Evolutionary conservation across 176 grass and related monocot genomes (phyloP), one percentile per base, ranked within the genome.

Genomic region (Phragmites australis): DNA sequence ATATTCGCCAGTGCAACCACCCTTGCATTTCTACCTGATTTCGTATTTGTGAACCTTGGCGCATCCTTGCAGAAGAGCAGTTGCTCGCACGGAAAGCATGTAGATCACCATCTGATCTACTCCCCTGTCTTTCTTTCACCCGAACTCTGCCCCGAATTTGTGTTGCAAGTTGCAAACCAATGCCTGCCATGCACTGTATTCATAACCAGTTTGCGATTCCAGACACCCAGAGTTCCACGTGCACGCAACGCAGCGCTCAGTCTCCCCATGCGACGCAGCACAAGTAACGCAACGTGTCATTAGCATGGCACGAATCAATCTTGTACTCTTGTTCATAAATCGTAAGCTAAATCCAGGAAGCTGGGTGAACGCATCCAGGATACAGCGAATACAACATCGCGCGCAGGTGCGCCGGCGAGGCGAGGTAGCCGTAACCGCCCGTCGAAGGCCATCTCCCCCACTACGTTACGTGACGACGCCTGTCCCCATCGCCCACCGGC

Each of bases 81-180:
- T 51, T 81, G 44, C 46, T 17, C 19, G 76, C 70, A 21, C 70
- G 73, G 76, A 85, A 78, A 70, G 82, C 57, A 68, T 68, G 81
- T 51, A 68, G 39, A 68, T 73, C 58, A 18, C 54, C 65, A 9
- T n/a, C n/a, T n/a, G 25, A 69, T 69, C 83, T 12, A 34, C 57
- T 55, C 70, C 15, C 8, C 14, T 21, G 6, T 13, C 51, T 41
- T 34, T 32, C 44, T 21, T 84, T 47, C 18, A 15, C 47, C 21
- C 43, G 1, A 42, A 87, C 45, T 14, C 14, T 18, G 57, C 19
- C 51, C 23, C 52, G 3, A 41, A 81, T n/a, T 46, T 30, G 60
- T 7, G 37, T 4, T 39, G 1, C 16, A 23, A 15, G 2, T 59
- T 57, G 41, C 7, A 42, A 54, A 41, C 59, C 54, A 39, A 18